phyloP scores from a whole-genome alignment of 139 green algal species.

The Pseudopediastrum boryanum region DNA sequence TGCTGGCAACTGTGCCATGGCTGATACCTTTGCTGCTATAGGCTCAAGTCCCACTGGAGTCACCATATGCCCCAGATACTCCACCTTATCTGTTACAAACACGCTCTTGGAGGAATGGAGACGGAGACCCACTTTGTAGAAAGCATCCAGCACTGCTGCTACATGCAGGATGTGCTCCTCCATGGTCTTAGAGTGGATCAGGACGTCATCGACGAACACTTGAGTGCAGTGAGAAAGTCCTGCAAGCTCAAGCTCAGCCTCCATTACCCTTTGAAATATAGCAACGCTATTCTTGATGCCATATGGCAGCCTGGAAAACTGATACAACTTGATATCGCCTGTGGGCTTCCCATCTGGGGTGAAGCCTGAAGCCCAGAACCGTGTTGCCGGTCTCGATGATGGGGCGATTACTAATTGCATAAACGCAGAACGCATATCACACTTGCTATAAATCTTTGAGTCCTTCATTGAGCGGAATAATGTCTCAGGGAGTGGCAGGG shows the following conservation, averaged over 20 bases:
- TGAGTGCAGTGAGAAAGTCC: neutral
- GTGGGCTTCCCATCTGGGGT: too few species aligned
- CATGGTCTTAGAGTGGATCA: neutral
- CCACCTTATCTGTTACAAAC: neutral
- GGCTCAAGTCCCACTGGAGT: constrained; percentile 14
- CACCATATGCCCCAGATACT: constrained; percentile 50
- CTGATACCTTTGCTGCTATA: constrained; percentile 35
- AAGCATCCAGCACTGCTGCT: neutral
- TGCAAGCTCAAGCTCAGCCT: constrained; percentile 9
- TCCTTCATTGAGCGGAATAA: too few species aligned
- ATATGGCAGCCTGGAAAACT: constrained; percentile 30
- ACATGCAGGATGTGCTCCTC: constrained; percentile 29
- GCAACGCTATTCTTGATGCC: constrained; percentile 26
- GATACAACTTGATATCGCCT: too few species aligned
- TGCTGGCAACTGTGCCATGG: constrained; percentile 38
- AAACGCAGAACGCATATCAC: too few species aligned
- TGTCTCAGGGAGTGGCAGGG: too few species aligned
- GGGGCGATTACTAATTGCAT: too few species aligned
- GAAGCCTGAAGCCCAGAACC: too few species aligned
- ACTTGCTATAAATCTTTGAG: too few species aligned
- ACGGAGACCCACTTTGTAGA: constrained; percentile 1
- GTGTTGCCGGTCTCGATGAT: too few species aligned
- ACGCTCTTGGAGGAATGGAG: constrained; percentile 31
- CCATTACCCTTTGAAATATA: constrained; percentile 23
- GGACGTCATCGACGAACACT: constrained; percentile 39